Base-by-base conservation (phyloP, 139 green algal genomes). In the Chlamydomonas sp. region DNA sequence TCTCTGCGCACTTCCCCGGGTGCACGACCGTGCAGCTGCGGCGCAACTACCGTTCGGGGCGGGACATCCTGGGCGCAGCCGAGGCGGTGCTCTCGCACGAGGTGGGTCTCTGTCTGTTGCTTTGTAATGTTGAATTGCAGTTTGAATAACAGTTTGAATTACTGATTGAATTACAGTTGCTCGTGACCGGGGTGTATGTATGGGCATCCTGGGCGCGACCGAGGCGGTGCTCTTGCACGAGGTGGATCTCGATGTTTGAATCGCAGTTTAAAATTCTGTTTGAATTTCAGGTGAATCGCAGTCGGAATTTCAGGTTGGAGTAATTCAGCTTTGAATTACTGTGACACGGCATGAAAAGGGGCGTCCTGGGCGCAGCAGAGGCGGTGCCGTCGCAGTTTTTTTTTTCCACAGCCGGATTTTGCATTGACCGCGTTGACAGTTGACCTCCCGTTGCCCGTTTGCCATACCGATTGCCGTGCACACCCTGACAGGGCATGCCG, bases 281-380 rank as follows among this genome's bases (percentile, higher is more conserved):
- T n/a, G n/a, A n/a, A n/a, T n/a, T n/a, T n/a, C n/a, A n/a, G n/a
- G n/a, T n/a, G n/a, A n/a, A n/a, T n/a, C n/a, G n/a, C n/a, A n/a
- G n/a, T n/a, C n/a, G n/a, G n/a, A n/a, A n/a, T n/a, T n/a, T n/a
- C n/a, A n/a, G n/a, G n/a, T n/a, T n/a, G n/a, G n/a, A n/a, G n/a
- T n/a, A n/a, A n/a, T n/a, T n/a, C n/a, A n/a, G n/a, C n/a, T n/a
- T n/a, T n/a, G n/a, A n/a, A n/a, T n/a, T n/a, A n/a, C n/a, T n/a
- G n/a, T n/a, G n/a, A n/a, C n/a, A n/a, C n/a, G n/a, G n/a, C n/a
- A n/a, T n/a, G n/a, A n/a, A n/a, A n/a, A n/a, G n/a, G 8, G 62
- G 60, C 35, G 83, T 88, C 48, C 62, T 88, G 63, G 34, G 60
- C 31, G 73, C 70, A n/a, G 75, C 81, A 0, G 39, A 82, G 50